Conservation (phyloP, 257 asterid species). For the Handroanthus guayacan region DNA sequence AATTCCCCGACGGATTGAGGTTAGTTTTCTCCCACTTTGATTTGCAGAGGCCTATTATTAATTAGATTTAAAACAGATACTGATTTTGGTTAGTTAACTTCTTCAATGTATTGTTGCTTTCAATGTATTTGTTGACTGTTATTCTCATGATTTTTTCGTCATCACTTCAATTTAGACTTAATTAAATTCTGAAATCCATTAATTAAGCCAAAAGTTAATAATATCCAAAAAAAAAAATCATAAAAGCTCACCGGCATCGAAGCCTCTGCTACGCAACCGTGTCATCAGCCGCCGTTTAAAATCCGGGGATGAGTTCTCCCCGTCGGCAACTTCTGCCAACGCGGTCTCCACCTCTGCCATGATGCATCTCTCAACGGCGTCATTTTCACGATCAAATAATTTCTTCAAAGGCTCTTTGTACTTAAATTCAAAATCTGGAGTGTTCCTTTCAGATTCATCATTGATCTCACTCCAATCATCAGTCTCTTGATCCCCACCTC, state of each 20-base stretch:
- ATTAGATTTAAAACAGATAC: background rate
- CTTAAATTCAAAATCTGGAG: slow-evolving; percentile 29
- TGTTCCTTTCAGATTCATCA: slow-evolving; percentile 28
- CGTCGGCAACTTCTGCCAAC: slow-evolving; percentile 19
- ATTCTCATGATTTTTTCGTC: too few relatives aligned
- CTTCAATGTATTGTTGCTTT: too few relatives aligned
- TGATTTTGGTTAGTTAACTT: too few relatives aligned
- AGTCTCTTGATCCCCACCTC: background rate
- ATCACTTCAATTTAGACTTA: background rate
- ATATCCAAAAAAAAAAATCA: background rate
- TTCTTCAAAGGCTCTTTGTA: slow-evolving; percentile 40
- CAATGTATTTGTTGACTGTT: too few relatives aligned
- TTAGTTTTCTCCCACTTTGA: slow-evolving; percentile 76
- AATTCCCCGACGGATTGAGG: slow-evolving; percentile 53
- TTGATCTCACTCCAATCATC: slow-evolving; percentile 25
- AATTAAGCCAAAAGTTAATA: too few relatives aligned
- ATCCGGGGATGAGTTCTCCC: slow-evolving; percentile 33
- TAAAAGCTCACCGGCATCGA: slow-evolving; percentile 57
- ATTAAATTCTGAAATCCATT: background rate
- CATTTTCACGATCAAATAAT: slow-evolving; percentile 34
- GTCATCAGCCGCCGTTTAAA: slow-evolving; percentile 61
- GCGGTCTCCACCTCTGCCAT: slow-evolving; percentile 43
- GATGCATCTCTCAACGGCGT: slow-evolving; percentile 32
- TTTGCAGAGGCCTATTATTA: slow-evolving; percentile 81
- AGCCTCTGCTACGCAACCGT: slow-evolving; percentile 49